Base-by-base conservation (phyloP, 371 early-diverging fungal species). In the Dichotomocladium elegans region DNA sequence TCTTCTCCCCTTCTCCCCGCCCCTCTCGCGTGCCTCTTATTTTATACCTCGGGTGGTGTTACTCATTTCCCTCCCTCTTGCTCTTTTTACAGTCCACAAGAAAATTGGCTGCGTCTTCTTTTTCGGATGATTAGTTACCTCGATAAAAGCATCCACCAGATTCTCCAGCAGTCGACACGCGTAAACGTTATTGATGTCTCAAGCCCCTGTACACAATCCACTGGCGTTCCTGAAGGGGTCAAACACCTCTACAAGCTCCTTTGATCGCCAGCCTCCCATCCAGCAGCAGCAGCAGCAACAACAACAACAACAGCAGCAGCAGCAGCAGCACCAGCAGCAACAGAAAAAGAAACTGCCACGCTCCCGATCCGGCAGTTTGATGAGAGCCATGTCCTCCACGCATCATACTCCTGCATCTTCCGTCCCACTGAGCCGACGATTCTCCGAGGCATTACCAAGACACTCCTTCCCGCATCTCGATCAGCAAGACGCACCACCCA, bases 181-280 rank as follows among this genome's bases (percentile, higher is more conserved):
- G 19, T 30, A 30, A 47, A 47, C 27, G 14, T 48, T 34, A 15
- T 46, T 27, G 46, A 46, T 48, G 49, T 48, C 49, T 25, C 49
- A 48, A 48, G 49, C 33, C 49, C 51, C 51, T 24, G 35, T 28
- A 41, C 25, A 43, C 25, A 43, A 43, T n/a, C 24, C 51, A 27
- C 21, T 28, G 19, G n/a, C 51, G 51, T 51, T 51, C 51, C 41
- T 51, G 51, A 51, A 51, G 49, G 49, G 37, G 45, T 54, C 55
- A 4, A 54, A 47, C 37, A 31, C 46, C 22, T 54, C 55, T n/a
- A 29, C 55, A 26, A 28, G 29, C 30, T 51, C 51, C 27, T 51
- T 41, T 41, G 41, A 51, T 21, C 51, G 41, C 37, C 10, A 26
- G n/a, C n/a, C n/a, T n/a, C n/a, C n/a, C n/a, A n/a, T n/a, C n/a